Percentiles rank a stretch among this genome's conserved stretches.
Evolutionary conservation across 371 early-diverging fungal genomes (phyloP).

Genomic region (Mucor racemosus): DNA sequence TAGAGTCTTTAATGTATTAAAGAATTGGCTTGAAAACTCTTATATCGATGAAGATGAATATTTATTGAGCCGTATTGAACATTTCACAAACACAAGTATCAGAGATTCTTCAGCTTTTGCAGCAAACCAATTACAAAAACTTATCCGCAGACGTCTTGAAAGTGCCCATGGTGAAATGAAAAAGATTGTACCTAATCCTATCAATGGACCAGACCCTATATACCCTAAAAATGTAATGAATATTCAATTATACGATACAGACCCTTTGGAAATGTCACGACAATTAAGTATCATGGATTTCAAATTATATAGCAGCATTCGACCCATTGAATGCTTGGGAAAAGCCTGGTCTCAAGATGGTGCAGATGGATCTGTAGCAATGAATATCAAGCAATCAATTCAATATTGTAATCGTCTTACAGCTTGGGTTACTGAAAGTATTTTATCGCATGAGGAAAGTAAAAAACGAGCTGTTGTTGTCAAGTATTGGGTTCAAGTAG

Average conservation of each 20-base stretch:
- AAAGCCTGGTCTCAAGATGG: constrained; percentile 88
- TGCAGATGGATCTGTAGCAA: constrained; percentile 52
- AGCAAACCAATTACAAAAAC: constrained; percentile 71
- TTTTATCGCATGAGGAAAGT: constrained; percentile 76
- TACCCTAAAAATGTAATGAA: constrained; percentile 66
- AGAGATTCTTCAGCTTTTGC: constrained; percentile 73
- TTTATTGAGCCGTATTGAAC: constrained; percentile 70
- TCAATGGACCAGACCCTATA: constrained; percentile 57
- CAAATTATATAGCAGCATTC: constrained; percentile 79
- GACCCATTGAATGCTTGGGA: constrained; percentile 84
- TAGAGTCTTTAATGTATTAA: constrained; percentile 85
- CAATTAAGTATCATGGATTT: constrained; percentile 92
- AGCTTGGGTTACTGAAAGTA: constrained; percentile 82
- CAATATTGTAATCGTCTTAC: constrained; percentile 70
- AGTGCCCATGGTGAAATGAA: constrained; percentile 67
- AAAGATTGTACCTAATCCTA: constrained; percentile 62
- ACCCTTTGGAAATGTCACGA: constrained; percentile 92
- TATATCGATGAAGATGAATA: constrained; percentile 76
- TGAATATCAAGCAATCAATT: constrained; percentile 78
- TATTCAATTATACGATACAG: constrained; percentile 80
- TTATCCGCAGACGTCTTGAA: constrained; percentile 75
- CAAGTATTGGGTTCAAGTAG: constrained; percentile 85
- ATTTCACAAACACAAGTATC: constrained; percentile 80
- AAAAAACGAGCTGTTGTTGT: constrained; percentile 77
- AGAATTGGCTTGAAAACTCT: constrained; percentile 89